phyloP scores from a whole-genome alignment of 306 rosid genomes.

The Coriaria nepalensis region DNA sequence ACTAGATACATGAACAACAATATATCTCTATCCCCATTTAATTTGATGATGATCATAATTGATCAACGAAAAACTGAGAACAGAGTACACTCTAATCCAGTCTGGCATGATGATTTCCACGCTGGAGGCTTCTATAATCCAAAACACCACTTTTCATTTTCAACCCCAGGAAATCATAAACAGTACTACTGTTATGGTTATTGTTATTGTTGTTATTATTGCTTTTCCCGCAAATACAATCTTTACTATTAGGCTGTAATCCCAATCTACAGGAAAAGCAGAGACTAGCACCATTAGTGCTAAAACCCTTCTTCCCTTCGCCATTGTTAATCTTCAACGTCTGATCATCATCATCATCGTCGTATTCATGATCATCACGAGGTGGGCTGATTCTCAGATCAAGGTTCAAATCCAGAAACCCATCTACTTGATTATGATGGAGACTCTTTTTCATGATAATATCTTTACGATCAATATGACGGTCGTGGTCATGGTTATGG shows the following conservation, averaged over 20 bases:
- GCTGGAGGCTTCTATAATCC: slow-evolving; percentile 48
- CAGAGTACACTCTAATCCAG: not conserved
- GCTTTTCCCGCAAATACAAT: slow-evolving; percentile 26
- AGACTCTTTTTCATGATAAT: no score
- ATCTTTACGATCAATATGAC: no score
- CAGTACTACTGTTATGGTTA: slow-evolving; percentile 7
- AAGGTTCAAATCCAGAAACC: slow-evolving; percentile 76
- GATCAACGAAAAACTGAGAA: not conserved
- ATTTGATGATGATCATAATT: not conserved
- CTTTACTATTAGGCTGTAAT: slow-evolving; percentile 12
- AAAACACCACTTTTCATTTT: slow-evolving; percentile 38
- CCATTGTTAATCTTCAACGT: slow-evolving; percentile 14
- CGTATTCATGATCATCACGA: slow-evolving; percentile 23
- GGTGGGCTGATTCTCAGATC: slow-evolving; percentile 89
- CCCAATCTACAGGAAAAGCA: slow-evolving; percentile 25
- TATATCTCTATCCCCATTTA: no score
- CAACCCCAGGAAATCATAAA: slow-evolving; percentile 62
- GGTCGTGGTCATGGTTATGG: not conserved
- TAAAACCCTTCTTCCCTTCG: slow-evolving; percentile 3
- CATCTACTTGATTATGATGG: slow-evolving; percentile 8
- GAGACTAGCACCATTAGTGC: slow-evolving; percentile 11
- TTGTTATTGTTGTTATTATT: slow-evolving; percentile 1
- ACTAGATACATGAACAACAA: no score
- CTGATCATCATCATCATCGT: slow-evolving; percentile 2
- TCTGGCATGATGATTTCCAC: slow-evolving; percentile 22